phyloP scores from a whole-genome alignment of 192 early-diverging fungal genomes.

The Powellomyces hirtus region DNA sequence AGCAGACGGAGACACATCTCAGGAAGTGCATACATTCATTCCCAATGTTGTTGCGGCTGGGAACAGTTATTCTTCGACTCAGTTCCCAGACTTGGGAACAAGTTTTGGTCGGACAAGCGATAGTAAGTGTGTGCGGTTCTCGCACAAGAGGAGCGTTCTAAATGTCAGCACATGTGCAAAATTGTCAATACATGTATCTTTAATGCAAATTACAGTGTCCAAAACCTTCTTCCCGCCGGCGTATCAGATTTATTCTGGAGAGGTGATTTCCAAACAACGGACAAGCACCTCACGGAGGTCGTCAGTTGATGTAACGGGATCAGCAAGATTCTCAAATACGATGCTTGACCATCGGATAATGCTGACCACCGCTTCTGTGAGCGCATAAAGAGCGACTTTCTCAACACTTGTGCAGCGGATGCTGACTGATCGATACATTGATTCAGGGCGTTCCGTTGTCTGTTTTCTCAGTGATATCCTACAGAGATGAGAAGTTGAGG shows the following conservation, averaged over 20 bases:
- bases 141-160: too few species aligned
- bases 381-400: background rate
- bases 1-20: background rate
- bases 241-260: constrained; percentile 24
- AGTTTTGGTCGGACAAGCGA: background rate
- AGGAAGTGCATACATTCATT: background rate
- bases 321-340: background rate
- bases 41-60: background rate
- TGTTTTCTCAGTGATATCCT: constrained; percentile 37
- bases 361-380: constrained; percentile 13
- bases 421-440: background rate
- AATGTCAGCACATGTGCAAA: too few species aligned
- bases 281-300: background rate
- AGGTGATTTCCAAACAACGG: constrained; percentile 12
- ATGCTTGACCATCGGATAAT: constrained; percentile 15
- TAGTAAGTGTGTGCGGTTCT: too few species aligned
- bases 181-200: too few species aligned
- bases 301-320: background rate
- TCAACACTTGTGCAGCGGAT: background rate
- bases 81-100: background rate
- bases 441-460: constrained; percentile 31
- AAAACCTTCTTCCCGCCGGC: constrained; percentile 1
- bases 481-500: constrained; percentile 23
- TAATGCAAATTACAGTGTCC: background rate
- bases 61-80: background rate